Percentiles rank a stretch among this genome's conserved stretches.
phyloP scores from a whole-genome alignment of 805 yeast genomes.

The Candida glaebosa region DNA sequence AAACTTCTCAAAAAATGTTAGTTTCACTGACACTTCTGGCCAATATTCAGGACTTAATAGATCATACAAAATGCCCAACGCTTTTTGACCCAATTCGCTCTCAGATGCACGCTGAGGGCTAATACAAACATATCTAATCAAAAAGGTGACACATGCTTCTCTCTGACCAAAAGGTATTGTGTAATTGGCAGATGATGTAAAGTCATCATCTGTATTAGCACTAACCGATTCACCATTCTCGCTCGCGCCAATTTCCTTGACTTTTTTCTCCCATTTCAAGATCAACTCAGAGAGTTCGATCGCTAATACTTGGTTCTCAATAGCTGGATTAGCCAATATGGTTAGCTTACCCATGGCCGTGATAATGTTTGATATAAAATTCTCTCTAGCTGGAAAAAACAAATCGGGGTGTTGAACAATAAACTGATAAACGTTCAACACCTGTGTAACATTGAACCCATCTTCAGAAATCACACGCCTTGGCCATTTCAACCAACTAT shows the following conservation, averaged over 20 bases:
- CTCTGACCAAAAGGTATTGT: slow-evolving; percentile 72
- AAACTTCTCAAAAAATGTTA: slow-evolving; percentile 85
- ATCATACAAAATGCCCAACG: slow-evolving; percentile 71
- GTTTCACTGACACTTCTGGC: slow-evolving; percentile 85
- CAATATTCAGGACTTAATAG: slow-evolving; percentile 71
- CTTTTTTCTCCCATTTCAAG: slow-evolving; percentile 74
- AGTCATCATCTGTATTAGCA: slow-evolving; percentile 21
- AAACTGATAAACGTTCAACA: slow-evolving; percentile 82
- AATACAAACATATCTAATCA: slow-evolving; percentile 84
- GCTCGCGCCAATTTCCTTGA: background rate
- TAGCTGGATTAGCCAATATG: slow-evolving; percentile 67
- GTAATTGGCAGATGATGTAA: slow-evolving; percentile 48
- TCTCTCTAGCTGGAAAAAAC: slow-evolving; percentile 83
- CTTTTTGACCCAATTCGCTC: slow-evolving; percentile 75
- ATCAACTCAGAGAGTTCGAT: slow-evolving; percentile 86
- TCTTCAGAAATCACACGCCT: slow-evolving; percentile 89
- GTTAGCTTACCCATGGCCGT: slow-evolving; percentile 91
- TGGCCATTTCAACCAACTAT: slow-evolving; percentile 90
- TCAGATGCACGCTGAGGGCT: slow-evolving; percentile 83
- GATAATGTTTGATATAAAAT: slow-evolving; percentile 83
- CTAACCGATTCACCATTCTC: slow-evolving; percentile 7
- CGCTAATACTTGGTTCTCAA: slow-evolving; percentile 81
- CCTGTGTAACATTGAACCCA: slow-evolving; percentile 82
- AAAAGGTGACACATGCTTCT: slow-evolving; percentile 86
- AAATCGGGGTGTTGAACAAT: slow-evolving; percentile 81